Evolutionary conservation across 257 asterid genomes (phyloP).

Genomic region (Pogostemon cablin): DNA sequence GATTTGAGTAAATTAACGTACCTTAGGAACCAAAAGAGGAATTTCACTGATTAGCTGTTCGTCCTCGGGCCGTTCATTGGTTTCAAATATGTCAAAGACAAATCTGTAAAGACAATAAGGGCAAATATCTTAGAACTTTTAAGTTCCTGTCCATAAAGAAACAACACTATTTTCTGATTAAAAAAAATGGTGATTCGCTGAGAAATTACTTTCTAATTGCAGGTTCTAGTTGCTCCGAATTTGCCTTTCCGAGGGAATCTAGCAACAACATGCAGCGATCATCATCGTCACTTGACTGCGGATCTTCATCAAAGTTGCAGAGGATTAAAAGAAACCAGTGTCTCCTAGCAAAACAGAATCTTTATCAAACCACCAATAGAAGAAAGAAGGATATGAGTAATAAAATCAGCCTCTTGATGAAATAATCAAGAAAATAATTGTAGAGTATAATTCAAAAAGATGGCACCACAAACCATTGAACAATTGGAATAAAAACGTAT

Average conservation of each 20-base stretch:
- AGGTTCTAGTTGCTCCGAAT: conserved; percentile 53
- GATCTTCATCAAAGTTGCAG: conserved; percentile 61
- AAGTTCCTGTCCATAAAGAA: background rate
- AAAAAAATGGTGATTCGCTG: background rate
- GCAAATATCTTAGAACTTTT: background rate
- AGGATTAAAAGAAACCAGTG: conserved; percentile 85
- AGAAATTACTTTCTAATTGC: conserved; percentile 55
- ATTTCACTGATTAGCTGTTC: conserved; percentile 40
- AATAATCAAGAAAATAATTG: background rate
- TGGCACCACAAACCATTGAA: conserved; percentile 36
- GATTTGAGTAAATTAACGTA: conserved; percentile 27
- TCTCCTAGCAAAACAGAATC: conserved; percentile 47
- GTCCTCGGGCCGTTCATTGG: conserved; percentile 42
- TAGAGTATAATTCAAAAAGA: conserved; percentile 4
- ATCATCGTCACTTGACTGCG: conserved; percentile 34
- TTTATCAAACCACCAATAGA: background rate
- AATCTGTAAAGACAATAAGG: conserved; percentile 42
- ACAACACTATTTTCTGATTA: background rate
- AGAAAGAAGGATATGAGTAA: conserved; percentile 1
- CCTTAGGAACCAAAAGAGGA: conserved; percentile 66
- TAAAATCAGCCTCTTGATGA: background rate
- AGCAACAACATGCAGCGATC: conserved; percentile 69
- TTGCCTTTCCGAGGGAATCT: conserved; percentile 53
- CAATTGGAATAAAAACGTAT: conserved; percentile 50
- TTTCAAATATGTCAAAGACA: conserved; percentile 48